Evolutionary conservation across 2,329 filamentous ascomycete species (phyloP).

Genomic region (Drechmeria coniospora): DNA sequence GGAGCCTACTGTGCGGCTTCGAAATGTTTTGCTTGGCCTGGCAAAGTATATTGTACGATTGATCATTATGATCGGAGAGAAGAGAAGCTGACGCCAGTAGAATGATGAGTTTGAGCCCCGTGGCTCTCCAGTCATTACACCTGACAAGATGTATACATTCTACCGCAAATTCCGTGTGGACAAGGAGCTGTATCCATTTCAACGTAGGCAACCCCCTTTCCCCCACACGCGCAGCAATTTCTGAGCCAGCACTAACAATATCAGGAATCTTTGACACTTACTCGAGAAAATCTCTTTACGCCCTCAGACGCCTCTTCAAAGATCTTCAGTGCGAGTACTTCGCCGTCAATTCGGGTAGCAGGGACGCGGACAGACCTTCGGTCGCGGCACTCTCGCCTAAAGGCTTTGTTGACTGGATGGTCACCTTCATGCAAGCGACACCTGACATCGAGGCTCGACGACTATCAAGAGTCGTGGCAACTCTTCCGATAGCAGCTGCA

Average conservation of each 20-base stretch:
- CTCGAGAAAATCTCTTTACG: conserved; percentile 10
- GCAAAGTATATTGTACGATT: conserved; percentile 54
- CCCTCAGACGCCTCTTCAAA: conserved; percentile 34
- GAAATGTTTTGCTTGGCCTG: conserved; percentile 57
- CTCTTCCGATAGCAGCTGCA: conserved; percentile 46
- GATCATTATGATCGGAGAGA: neutral
- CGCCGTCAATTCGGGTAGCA: conserved; percentile 39
- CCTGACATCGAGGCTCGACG: conserved; percentile 62
- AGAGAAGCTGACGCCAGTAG: conserved; percentile 8
- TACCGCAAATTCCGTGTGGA: conserved; percentile 52
- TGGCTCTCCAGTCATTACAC: conserved; percentile 48
- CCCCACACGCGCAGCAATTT: too few relatives aligned
- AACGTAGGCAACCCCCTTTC: conserved; percentile 30
- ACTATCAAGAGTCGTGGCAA: conserved; percentile 49
- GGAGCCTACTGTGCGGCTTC: conserved; percentile 50
- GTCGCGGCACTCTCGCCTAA: conserved; percentile 49
- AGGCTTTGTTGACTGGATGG: conserved; percentile 61
- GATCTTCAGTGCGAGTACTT: conserved; percentile 45
- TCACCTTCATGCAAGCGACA: conserved; percentile 55
- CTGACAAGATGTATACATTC: conserved; percentile 58
- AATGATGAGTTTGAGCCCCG: conserved; percentile 16
- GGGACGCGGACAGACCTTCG: conserved; percentile 33
- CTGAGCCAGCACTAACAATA: too few relatives aligned
- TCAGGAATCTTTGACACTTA: conserved; percentile 37
- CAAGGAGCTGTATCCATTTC: conserved; percentile 53